phyloP scores from a whole-genome alignment of 768 basidiomycete genomes.

The Butyriboletus loyo region DNA sequence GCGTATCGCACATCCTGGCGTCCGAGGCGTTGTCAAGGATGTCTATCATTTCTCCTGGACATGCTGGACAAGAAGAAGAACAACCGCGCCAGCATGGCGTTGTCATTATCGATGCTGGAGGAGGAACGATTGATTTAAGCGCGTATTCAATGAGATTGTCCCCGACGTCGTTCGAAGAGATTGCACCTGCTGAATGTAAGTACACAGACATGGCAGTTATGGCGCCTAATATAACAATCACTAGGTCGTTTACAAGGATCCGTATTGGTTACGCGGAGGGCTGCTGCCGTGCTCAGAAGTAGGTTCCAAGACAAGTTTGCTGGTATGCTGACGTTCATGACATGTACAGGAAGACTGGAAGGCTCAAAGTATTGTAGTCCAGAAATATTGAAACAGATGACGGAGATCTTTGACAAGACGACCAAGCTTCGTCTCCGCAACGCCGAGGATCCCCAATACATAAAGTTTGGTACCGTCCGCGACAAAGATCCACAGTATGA shows the following conservation, averaged over 20 bases:
- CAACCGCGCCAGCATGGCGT: conserved; percentile 32
- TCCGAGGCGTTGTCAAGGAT: conserved; percentile 27
- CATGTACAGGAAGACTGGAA: conserved; percentile 26
- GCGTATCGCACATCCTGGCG: conserved; percentile 45
- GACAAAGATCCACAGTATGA: conserved; percentile 38
- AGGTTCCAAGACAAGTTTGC: not conserved
- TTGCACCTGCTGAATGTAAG: conserved; percentile 36
- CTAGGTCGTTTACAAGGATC: conserved; percentile 42
- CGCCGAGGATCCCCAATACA: conserved; percentile 36
- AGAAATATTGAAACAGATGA: conserved; percentile 36
- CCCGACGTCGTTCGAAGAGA: conserved; percentile 38
- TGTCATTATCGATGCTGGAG: conserved; percentile 52
- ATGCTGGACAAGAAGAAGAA: conserved; percentile 16
- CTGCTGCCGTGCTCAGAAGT: conserved; percentile 31
- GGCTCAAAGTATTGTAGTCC: conserved; percentile 30
- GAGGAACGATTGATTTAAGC: conserved; percentile 43
- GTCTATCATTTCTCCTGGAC: conserved; percentile 20
- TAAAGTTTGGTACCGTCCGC: conserved; percentile 39
- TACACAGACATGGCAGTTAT: not conserved
- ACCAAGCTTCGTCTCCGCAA: conserved; percentile 45
- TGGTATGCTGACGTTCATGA: not conserved
- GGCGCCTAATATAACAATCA: not conserved
- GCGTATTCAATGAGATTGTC: conserved; percentile 40
- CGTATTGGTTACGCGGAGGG: conserved; percentile 37
- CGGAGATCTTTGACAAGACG: conserved; percentile 37